These are phyloP conservation scores for Stephanodiscus minutulus DNA, from an alignment of 108 stramenopile genomes.

Conservation along the genomic window DNA sequence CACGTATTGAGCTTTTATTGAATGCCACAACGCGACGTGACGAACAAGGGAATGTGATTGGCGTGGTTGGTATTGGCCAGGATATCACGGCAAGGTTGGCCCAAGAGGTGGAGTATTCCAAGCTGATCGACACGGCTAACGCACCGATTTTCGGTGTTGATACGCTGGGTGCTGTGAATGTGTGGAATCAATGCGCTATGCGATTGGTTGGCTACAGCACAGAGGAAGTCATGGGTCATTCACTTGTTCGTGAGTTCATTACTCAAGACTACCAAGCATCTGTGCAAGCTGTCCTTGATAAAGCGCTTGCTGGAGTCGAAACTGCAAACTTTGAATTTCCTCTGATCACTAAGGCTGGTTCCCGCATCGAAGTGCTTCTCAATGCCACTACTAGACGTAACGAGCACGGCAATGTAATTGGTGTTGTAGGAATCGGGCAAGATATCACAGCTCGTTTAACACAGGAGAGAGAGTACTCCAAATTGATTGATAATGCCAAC, in stretches of 20 bases:
- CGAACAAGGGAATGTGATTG: constrained; percentile 46
- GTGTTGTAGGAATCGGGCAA: constrained; percentile 65
- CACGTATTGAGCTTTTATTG: constrained; percentile 3
- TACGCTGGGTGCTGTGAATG: constrained; percentile 57
- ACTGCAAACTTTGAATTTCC: constrained; percentile 47
- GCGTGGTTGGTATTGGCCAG: constrained; percentile 63
- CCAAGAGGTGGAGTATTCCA: constrained; percentile 35
- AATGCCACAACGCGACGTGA: constrained; percentile 45
- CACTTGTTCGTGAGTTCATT: constrained; percentile 41
- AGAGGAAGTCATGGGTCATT: constrained; percentile 68
- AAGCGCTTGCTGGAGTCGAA: constrained; percentile 40
- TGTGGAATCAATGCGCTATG: constrained; percentile 54
- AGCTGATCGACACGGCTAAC: constrained; percentile 74
- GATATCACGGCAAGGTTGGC: constrained; percentile 53
- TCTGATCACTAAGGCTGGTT: constrained; percentile 26
- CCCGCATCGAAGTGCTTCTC: constrained; percentile 43
- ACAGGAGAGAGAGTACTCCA: constrained; percentile 32
- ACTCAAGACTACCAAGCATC: constrained; percentile 32
- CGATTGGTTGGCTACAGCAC: constrained; percentile 70
- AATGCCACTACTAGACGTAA: constrained; percentile 72
- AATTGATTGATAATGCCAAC: constrained; percentile 74
- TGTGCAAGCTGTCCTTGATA: constrained; percentile 56
- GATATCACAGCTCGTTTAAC: constrained; percentile 50
- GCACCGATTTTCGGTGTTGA: constrained; percentile 83
- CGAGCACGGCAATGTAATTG: constrained; percentile 57